Percentiles rank a stretch among this genome's conserved stretches.
Evolutionary conservation across 75 land plant genomes (phyloP).

Genomic region (Cupressus sempervirens): DNA sequence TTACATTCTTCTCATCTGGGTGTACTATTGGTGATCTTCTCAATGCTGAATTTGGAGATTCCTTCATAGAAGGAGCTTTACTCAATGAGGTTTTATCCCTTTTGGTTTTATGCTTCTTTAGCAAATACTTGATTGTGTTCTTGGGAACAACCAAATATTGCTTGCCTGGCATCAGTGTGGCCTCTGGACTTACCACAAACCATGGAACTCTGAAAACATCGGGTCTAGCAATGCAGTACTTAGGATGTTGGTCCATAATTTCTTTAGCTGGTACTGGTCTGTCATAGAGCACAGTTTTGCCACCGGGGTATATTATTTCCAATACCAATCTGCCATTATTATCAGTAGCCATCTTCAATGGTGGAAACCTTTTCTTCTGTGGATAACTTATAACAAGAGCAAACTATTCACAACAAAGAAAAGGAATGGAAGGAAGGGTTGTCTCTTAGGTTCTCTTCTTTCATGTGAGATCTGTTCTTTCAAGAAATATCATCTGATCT

Average conservation of each 20-base stretch:
- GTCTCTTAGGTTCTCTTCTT: not conserved
- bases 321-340: not conserved
- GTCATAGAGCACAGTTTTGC: slow-evolving; percentile 35
- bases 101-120: not conserved
- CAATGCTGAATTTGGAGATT: not conserved
- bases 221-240: no score
- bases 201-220: no score
- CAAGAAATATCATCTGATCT: no score
- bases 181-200: no score
- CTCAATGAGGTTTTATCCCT: not conserved
- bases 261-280: slow-evolving; percentile 31
- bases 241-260: no score
- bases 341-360: not conserved
- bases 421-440: not conserved
- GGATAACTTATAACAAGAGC: not conserved
- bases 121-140: slow-evolving; percentile 14
- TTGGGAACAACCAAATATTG: slow-evolving; percentile 43
- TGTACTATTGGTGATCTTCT: not conserved
- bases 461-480: not conserved
- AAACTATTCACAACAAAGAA: not conserved
- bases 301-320: slow-evolving; percentile 36
- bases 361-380: not conserved
- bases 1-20: no score
- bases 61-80: not conserved
- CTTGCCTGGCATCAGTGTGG: slow-evolving; percentile 25